Conservation (phyloP, 768 basidiomycete genomes). For the Arthromyces matolae region DNA sequence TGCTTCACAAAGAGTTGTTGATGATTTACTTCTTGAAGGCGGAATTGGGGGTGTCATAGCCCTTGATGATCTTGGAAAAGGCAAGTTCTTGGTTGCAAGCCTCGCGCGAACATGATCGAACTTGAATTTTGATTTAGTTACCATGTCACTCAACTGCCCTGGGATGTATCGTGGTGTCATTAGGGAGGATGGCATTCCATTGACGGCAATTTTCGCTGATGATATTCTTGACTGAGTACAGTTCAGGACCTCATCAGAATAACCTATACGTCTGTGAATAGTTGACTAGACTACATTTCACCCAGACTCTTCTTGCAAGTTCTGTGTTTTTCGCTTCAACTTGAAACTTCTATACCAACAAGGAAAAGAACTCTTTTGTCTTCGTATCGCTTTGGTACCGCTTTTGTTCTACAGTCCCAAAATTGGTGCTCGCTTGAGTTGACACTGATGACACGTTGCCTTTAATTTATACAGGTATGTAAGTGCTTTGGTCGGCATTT, state of each 20-base stretch:
- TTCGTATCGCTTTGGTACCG: too few relatives aligned
- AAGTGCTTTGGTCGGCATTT: neutral
- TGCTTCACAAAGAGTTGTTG: slow-evolving; percentile 53
- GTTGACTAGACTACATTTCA: too few relatives aligned
- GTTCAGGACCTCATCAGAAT: too few relatives aligned
- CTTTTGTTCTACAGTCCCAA: too few relatives aligned
- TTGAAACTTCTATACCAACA: too few relatives aligned
- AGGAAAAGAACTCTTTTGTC: too few relatives aligned
- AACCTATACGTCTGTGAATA: too few relatives aligned
- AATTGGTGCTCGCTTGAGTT: too few relatives aligned
- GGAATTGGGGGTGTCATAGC: slow-evolving; percentile 77
- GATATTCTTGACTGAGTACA: slow-evolving; percentile 41
- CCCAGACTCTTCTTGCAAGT: too few relatives aligned
- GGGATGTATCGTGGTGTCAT: slow-evolving; percentile 86
- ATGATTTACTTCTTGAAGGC: slow-evolving; percentile 53
- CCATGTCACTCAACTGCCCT: slow-evolving; percentile 69
- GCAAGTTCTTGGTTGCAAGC: slow-evolving; percentile 32
- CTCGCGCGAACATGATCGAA: neutral
- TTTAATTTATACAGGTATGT: too few relatives aligned
- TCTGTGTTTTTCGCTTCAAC: too few relatives aligned
- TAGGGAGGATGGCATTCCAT: slow-evolving; percentile 60
- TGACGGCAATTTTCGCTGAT: slow-evolving; percentile 75
- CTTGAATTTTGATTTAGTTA: slow-evolving; percentile 39
- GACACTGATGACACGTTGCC: too few relatives aligned
- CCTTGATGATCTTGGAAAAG: slow-evolving; percentile 64